Conservation (phyloP, 1,284 basidiomycete genomes). For the Trametes pubescens region DNA sequence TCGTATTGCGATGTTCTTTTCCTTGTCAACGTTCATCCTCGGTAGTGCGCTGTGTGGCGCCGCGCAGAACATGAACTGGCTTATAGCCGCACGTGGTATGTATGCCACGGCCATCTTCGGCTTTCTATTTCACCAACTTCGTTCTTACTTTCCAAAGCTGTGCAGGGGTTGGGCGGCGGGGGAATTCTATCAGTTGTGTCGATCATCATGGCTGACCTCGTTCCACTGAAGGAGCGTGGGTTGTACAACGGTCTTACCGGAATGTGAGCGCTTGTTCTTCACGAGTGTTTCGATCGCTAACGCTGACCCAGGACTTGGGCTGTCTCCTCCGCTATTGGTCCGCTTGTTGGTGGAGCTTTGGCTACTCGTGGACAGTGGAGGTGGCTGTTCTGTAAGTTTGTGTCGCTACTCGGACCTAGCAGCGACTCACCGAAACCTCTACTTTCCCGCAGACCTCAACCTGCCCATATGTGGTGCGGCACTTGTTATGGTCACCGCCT, state of each 20-base stretch:
- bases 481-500: constrained; percentile 25
- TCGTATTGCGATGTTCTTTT: constrained; percentile 23
- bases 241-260: constrained; percentile 31
- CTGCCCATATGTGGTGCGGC: constrained; percentile 34
- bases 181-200: constrained; percentile 47
- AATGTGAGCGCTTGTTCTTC: constrained; percentile 18
- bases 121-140: constrained; percentile 48
- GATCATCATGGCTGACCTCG: constrained; percentile 35
- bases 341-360: constrained; percentile 28
- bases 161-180: constrained; percentile 58
- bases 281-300: not conserved
- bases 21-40: constrained; percentile 22
- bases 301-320: not conserved
- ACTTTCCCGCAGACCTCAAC: constrained; percentile 27
- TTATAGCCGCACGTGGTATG: constrained; percentile 16
- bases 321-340: constrained; percentile 14
- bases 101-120: constrained; percentile 42
- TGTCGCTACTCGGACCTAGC: not conserved
- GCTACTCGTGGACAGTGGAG: constrained; percentile 32
- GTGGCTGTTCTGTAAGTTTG: constrained; percentile 38
- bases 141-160: constrained; percentile 30
- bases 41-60: constrained; percentile 47
- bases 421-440: not conserved
- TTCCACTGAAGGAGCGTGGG: constrained; percentile 32
- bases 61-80: constrained; percentile 47